Evolutionary conservation across 345 rosid species (phyloP).

Genomic region (Camelina hispida): DNA sequence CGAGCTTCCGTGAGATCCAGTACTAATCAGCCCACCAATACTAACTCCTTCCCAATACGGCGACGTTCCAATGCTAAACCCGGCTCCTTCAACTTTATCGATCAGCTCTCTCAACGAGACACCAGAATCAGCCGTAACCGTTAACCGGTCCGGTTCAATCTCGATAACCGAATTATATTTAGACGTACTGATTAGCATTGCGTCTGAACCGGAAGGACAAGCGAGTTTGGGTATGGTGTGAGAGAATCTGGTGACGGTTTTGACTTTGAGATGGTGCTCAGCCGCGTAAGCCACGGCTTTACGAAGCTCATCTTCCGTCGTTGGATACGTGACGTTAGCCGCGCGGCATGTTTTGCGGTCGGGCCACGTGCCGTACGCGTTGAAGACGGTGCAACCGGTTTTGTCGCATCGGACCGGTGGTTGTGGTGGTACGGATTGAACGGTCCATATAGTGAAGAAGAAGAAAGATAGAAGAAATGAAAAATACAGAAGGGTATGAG

Average conservation of each 20-base stretch:
- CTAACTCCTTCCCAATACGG: slow-evolving; percentile 98
- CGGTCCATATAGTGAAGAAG: slow-evolving; percentile 11
- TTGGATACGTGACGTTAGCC: slow-evolving; percentile 56
- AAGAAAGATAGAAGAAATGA: slow-evolving; percentile 19
- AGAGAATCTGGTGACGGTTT: slow-evolving; percentile 74
- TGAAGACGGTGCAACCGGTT: slow-evolving; percentile 63
- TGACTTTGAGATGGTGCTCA: slow-evolving; percentile 59
- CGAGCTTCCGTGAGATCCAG: slow-evolving; percentile 96
- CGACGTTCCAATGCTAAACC: slow-evolving; percentile 71
- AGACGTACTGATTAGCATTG: slow-evolving; percentile 73
- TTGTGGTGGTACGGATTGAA: slow-evolving; percentile 59
- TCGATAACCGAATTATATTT: slow-evolving; percentile 54
- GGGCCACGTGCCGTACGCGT: slow-evolving; percentile 79
- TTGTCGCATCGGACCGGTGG: slow-evolving; percentile 59
- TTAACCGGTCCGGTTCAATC: slow-evolving; percentile 52
- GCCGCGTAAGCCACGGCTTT: slow-evolving; percentile 64
- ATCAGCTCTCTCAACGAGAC: slow-evolving; percentile 66
- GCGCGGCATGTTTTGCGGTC: slow-evolving; percentile 70
- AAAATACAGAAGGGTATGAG: not conserved
- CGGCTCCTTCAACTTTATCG: slow-evolving; percentile 65
- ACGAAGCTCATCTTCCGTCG: slow-evolving; percentile 71
- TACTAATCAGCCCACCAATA: slow-evolving; percentile 77
- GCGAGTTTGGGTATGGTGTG: slow-evolving; percentile 86
- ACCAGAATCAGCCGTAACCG: slow-evolving; percentile 75
- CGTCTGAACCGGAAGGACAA: slow-evolving; percentile 59